Percentiles rank a stretch among this genome's conserved stretches.
phyloP scores from a whole-genome alignment of 2,329 filamentous ascomycete species.

The Cordyceps sp. region DNA sequence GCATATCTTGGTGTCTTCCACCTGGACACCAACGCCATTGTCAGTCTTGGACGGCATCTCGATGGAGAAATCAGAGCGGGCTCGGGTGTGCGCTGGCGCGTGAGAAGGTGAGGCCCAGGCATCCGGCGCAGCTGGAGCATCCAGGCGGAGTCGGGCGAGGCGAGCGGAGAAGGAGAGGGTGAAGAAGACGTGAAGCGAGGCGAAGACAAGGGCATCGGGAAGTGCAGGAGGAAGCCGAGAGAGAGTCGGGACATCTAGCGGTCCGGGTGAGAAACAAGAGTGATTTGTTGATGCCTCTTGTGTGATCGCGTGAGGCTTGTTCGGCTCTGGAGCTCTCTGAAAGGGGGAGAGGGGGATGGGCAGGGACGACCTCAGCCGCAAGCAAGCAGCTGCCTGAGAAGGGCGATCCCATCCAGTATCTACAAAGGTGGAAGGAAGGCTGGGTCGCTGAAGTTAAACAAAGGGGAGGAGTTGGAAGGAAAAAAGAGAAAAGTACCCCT shows the following conservation, averaged over 20 bases:
- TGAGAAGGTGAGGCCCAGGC: too few species aligned
- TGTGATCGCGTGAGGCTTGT: background rate
- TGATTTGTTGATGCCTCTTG: too few species aligned
- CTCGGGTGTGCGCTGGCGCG: conserved; percentile 4
- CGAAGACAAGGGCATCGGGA: conserved; percentile 1
- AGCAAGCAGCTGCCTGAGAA: too few species aligned
- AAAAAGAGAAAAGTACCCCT: too few species aligned
- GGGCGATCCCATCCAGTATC: too few species aligned
- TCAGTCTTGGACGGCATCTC: conserved; percentile 28
- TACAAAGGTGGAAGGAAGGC: too few species aligned
- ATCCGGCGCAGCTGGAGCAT: too few species aligned
- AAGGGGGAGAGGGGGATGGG: too few species aligned
- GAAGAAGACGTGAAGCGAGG: conserved; percentile 1
- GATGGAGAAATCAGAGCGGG: conserved; percentile 1
- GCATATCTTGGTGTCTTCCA: conserved; percentile 90
- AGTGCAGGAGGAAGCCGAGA: background rate
- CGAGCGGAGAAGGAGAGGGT: background rate
- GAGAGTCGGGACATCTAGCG: background rate
- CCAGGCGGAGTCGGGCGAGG: too few species aligned
- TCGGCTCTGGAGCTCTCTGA: background rate
- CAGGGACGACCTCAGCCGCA: too few species aligned
- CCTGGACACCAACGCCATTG: conserved; percentile 64
- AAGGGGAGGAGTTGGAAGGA: too few species aligned
- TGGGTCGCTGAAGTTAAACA: too few species aligned
- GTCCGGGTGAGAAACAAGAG: background rate